Evolutionary conservation across 306 rosid species (phyloP).

Genomic region (Hippophae gyantsensis): DNA sequence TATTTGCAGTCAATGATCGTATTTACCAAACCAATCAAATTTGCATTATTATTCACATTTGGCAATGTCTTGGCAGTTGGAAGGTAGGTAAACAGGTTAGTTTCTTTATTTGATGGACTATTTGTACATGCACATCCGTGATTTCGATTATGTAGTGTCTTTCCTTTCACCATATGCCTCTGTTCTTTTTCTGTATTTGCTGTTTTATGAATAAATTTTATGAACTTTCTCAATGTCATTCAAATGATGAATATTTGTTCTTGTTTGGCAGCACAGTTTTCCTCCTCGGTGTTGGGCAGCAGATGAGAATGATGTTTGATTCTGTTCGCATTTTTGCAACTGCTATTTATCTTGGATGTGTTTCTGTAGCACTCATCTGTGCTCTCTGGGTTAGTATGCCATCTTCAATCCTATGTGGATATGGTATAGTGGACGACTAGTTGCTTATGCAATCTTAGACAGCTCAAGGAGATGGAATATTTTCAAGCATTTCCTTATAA

Average conservation of each 20-base stretch:
- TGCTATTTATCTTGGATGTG: slow-evolving; percentile 17
- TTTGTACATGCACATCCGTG: too few relatives aligned
- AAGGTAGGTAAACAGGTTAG: too few relatives aligned
- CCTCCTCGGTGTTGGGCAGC: slow-evolving; percentile 73
- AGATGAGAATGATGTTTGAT: slow-evolving; percentile 80
- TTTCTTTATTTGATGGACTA: too few relatives aligned
- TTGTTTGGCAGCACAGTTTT: slow-evolving; percentile 83
- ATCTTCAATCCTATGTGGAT: background rate
- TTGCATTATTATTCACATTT: too few relatives aligned
- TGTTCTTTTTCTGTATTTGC: too few relatives aligned
- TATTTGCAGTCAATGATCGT: too few relatives aligned
- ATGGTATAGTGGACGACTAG: background rate
- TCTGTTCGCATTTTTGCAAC: slow-evolving; percentile 70
- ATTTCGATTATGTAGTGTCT: too few relatives aligned
- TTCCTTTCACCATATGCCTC: too few relatives aligned
- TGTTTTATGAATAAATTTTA: too few relatives aligned
- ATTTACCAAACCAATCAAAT: too few relatives aligned
- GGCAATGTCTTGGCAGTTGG: too few relatives aligned
- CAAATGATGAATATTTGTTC: slow-evolving; percentile 22
- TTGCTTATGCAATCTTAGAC: background rate
- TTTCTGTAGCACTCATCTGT: too few relatives aligned
- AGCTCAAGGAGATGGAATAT: background rate
- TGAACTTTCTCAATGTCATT: background rate
- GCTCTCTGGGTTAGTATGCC: slow-evolving; percentile 49
- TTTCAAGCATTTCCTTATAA: background rate